Evolutionary conservation across 805 yeast species (phyloP).

Genomic region (Candida hispaniensis): DNA sequence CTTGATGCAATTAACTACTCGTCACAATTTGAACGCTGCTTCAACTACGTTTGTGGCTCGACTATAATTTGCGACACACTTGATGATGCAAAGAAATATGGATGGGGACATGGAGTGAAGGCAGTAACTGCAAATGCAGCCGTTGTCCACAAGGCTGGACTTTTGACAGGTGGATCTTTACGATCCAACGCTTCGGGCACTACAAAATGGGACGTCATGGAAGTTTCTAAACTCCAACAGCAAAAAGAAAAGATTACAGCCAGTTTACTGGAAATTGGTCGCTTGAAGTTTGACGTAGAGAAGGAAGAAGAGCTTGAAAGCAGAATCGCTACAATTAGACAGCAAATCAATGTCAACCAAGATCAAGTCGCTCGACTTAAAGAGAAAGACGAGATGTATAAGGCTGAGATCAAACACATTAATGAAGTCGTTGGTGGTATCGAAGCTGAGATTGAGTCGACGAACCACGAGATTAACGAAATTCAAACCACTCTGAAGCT

Average conservation of each 20-base stretch:
- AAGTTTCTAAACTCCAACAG: constrained; percentile 40
- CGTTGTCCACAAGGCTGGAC: constrained; percentile 70
- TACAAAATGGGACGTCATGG: constrained; percentile 58
- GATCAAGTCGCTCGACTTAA: constrained; percentile 9
- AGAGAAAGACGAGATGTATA: constrained; percentile 17
- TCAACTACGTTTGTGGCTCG: constrained; percentile 68
- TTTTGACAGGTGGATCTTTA: constrained; percentile 90
- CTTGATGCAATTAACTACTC: constrained; percentile 67
- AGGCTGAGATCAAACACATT: constrained; percentile 20
- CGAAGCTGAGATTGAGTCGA: constrained; percentile 16
- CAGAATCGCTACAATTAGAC: constrained; percentile 7
- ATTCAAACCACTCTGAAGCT: neutral
- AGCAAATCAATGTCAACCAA: constrained; percentile 4
- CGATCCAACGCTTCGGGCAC: constrained; percentile 34
- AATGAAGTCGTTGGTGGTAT: constrained; percentile 5
- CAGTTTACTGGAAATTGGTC: constrained; percentile 36
- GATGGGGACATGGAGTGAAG: constrained; percentile 57
- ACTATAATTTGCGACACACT: constrained; percentile 68
- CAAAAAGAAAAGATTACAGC: constrained; percentile 42
- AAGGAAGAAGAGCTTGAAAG: constrained; percentile 6
- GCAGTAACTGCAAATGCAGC: constrained; percentile 78
- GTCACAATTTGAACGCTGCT: constrained; percentile 54
- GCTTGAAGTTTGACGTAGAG: constrained; percentile 8
- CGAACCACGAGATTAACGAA: constrained; percentile 15
- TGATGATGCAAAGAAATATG: constrained; percentile 54